Percentiles rank a stretch among this genome's conserved stretches.
Evolutionary conservation across 495 filamentous ascomycete genomes (phyloP).

Genomic region (Ascobolus immersus): DNA sequence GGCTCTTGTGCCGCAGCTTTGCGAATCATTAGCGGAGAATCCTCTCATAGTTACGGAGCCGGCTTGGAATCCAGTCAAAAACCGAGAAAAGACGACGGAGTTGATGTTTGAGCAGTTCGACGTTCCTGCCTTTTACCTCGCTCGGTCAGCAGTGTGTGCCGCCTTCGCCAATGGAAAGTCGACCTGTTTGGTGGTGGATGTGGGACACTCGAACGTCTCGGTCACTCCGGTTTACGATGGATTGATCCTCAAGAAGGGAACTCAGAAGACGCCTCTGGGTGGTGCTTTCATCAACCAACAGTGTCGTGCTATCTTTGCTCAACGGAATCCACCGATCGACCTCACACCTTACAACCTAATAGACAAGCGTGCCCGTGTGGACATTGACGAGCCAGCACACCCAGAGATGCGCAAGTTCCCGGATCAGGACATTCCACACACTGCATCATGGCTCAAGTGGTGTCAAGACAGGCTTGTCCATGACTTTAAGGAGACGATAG

Average conservation of each 20-base stretch:
- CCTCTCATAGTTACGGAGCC: constrained; percentile 86
- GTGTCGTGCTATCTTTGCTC: no score
- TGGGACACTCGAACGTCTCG: constrained; percentile 73
- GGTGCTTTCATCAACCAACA: constrained; percentile 78
- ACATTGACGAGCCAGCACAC: no score
- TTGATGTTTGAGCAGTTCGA: constrained; percentile 91
- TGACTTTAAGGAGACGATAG: no score
- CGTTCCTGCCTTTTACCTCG: constrained; percentile 75
- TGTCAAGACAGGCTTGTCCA: no score
- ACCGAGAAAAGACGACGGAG: constrained; percentile 75
- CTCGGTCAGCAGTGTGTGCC: constrained; percentile 28
- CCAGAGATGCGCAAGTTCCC: no score
- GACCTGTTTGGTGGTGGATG: constrained; percentile 70
- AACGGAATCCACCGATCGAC: no score
- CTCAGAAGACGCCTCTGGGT: constrained; percentile 57
- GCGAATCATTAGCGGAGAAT: constrained; percentile 61
- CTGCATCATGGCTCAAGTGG: no score
- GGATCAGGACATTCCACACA: no score
- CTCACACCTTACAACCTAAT: no score
- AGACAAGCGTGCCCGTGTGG: no score
- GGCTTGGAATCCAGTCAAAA: constrained; percentile 69
- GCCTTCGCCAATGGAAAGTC: constrained; percentile 71
- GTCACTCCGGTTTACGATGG: constrained; percentile 86
- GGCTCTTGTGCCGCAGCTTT: constrained; percentile 53
- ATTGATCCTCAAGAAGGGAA: constrained; percentile 70